phyloP scores from a whole-genome alignment of 1,139 yeast genomes.

The Arxiozyma slooffiae region DNA sequence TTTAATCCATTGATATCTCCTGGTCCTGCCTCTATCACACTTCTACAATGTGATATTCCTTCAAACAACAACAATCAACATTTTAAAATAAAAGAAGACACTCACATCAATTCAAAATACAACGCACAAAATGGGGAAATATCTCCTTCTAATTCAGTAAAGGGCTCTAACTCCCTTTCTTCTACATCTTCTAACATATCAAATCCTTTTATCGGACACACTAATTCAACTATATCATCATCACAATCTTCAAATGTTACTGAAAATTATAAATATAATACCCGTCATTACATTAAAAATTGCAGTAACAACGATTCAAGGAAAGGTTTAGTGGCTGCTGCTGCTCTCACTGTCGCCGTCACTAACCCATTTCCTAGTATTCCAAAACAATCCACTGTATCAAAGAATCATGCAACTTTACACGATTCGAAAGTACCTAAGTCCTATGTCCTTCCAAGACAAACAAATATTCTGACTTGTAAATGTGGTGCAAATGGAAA shows the following conservation, averaged over 20 bases:
- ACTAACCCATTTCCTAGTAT: slow-evolving; percentile 27
- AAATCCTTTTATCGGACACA: background rate
- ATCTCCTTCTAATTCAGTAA: background rate
- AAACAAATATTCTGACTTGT: slow-evolving; percentile 78
- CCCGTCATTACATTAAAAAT: background rate
- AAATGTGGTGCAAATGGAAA: slow-evolving; percentile 46
- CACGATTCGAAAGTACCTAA: slow-evolving; percentile 12
- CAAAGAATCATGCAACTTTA: background rate
- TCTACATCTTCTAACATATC: background rate
- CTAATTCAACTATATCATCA: background rate
- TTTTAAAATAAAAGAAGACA: background rate
- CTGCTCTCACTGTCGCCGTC: slow-evolving; percentile 28
- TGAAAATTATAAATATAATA: slow-evolving; percentile 1
- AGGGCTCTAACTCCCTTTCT: background rate
- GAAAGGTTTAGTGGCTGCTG: slow-evolving; percentile 29
- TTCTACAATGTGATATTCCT: background rate
- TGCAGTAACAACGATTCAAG: slow-evolving; percentile 1
- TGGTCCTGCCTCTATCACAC: slow-evolving; percentile 23
- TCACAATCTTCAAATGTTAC: background rate
- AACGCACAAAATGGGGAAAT: background rate
- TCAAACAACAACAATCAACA: slow-evolving; percentile 3
- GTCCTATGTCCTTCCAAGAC: slow-evolving; percentile 56
- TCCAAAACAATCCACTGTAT: background rate
- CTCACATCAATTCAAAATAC: background rate
- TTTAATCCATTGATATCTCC: slow-evolving; percentile 19